These are phyloP conservation scores for Moesziomyces globuligerus DNA, from an alignment of 1,284 basidiomycete species.

Conservation along the genomic window DNA sequence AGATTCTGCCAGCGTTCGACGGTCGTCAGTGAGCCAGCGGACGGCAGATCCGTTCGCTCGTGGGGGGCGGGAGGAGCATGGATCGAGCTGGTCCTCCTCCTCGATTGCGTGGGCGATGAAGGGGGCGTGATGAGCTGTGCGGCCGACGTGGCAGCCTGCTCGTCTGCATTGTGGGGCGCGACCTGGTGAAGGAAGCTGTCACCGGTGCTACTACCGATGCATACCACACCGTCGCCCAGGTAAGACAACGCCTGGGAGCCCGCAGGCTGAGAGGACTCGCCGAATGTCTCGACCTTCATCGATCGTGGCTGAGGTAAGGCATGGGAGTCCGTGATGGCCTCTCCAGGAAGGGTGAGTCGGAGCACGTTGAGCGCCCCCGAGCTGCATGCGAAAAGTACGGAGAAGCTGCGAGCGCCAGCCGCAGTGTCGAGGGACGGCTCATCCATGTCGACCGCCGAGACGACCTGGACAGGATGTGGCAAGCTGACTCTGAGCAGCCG, in stretches of 20 bases:
- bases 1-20: conserved; percentile 69
- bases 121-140: conserved; percentile 40
- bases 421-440: conserved; percentile 2
- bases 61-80: conserved; percentile 4
- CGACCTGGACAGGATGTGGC: conserved; percentile 50
- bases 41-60: conserved; percentile 10
- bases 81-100: conserved; percentile 16
- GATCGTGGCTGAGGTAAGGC: conserved; percentile 11
- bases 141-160: background rate
- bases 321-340: conserved; percentile 1
- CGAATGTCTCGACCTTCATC: conserved; percentile 40
- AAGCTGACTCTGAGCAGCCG: conserved; percentile 42
- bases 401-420: conserved; percentile 7
- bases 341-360: conserved; percentile 25
- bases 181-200: conserved; percentile 54
- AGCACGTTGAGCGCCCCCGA: conserved; percentile 42
- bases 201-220: conserved; percentile 53
- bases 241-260: conserved; percentile 53
- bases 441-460: conserved; percentile 34
- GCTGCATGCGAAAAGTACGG: conserved; percentile 44
- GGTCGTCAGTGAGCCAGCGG: conserved; percentile 10
- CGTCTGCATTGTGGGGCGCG: conserved; percentile 12
- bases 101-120: conserved; percentile 34
- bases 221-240: conserved; percentile 55
- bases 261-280: conserved; percentile 39